Base-by-base conservation (phyloP, 1,284 basidiomycete genomes). In the Kwoniella shivajii region DNA sequence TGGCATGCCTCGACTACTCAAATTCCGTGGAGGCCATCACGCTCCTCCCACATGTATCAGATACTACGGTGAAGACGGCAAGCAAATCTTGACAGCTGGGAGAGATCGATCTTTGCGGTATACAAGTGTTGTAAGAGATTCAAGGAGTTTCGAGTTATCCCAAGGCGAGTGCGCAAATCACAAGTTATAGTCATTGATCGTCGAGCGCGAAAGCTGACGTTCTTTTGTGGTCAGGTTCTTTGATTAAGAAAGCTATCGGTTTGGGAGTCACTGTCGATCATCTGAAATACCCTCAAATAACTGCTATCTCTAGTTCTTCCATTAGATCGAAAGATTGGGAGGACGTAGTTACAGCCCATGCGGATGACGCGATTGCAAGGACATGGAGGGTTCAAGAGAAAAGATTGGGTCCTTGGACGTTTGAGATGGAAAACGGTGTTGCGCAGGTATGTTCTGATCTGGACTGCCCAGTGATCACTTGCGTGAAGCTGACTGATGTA, bases 1-100 rank as follows among this genome's bases (percentile, higher is more conserved):
- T 0, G 82, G 89, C 1, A 82, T 90, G 11, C 93, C 95, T 2
- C 84, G 92, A 39, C 79, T 99, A 13, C 84, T 98, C 43, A 98
- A 98, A 80, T 89, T 86, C 72, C 85, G 96, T 44, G 89, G 90
- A 0, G 96, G 96, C 22, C 96, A 99, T 70, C 88, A 90, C 65
- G 83, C 87, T 0, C 93, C 95, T 13, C 94, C 95, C 0, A 88
- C 93, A 69, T 82, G 94, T 24, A 92, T 99, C 46, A 84, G 94
- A 46, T 98, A 92, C 76, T 98, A 97, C 73, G 96, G 94, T 22
- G 88, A 90, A 22, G 94, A 99, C 68, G 96, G 96, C 5, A 98
- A 98, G 75, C 89, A 93, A 64, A 81, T 99, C 5, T 79, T 99
- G 37, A 92, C 90, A 2, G 90, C 93, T 0, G 79, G 78, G 14